Conservation (phyloP, 2,329 filamentous ascomycete species). For the Diaporthe ampelina region DNA sequence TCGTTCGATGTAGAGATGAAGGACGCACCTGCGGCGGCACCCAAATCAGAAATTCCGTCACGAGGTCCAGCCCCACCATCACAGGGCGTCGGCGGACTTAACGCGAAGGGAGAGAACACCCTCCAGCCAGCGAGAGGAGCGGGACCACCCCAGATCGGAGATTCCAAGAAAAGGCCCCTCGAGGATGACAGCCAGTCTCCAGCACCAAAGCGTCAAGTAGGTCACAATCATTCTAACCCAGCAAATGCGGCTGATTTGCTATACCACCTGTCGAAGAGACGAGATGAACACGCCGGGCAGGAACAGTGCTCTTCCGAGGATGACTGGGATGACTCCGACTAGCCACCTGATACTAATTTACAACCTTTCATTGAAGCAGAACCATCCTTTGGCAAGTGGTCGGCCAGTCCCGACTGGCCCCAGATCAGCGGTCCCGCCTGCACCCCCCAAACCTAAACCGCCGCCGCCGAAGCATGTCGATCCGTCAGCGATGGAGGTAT, state of each 20-base stretch:
- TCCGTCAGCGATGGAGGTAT: slow-evolving; percentile 66
- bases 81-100: slow-evolving; percentile 42
- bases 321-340: slow-evolving; percentile 13
- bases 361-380: slow-evolving; percentile 11
- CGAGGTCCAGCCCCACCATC: background rate
- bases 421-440: slow-evolving; percentile 40
- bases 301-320: slow-evolving; percentile 7
- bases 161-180: slow-evolving; percentile 58
- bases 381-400: background rate
- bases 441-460: slow-evolving; percentile 39
- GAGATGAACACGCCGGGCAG: background rate
- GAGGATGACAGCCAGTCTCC: slow-evolving; percentile 54
- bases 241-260: background rate
- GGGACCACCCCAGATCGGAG: slow-evolving; percentile 35
- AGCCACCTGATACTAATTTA: slow-evolving; percentile 20
- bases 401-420: slow-evolving; percentile 35
- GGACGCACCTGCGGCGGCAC: slow-evolving; percentile 27
- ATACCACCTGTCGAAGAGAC: background rate
- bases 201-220: slow-evolving; percentile 56
- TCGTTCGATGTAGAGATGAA: slow-evolving; percentile 47
- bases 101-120: slow-evolving; percentile 49
- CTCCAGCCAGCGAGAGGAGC: slow-evolving; percentile 39
- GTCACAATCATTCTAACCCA: slow-evolving; percentile 44
- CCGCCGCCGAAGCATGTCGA: slow-evolving; percentile 53
- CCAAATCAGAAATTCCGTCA: background rate